A percentile compares a stretch with the other conserved stretches of the same genome.
Conservation (phyloP, 75 land plant species). For the Larix kaempferi region DNA sequence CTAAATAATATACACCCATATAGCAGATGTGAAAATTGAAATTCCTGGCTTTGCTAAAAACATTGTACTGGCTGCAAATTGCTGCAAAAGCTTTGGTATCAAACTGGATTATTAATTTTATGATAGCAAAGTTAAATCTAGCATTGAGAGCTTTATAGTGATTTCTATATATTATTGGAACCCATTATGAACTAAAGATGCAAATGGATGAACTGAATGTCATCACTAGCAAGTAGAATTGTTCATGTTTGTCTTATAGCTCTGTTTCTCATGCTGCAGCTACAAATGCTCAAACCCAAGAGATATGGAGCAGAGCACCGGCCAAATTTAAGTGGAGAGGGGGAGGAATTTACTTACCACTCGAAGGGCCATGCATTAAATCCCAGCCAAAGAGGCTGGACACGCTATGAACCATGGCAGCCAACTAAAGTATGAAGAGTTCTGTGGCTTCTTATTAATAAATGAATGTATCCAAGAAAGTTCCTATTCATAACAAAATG, state of each 20-base stretch:
- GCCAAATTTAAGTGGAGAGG: conserved; percentile 79
- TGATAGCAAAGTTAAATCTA: neutral
- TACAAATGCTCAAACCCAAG: conserved; percentile 74
- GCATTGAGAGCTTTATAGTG: neutral
- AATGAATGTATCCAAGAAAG: too few species aligned
- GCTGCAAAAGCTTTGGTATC: too few species aligned
- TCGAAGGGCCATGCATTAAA: conserved; percentile 89
- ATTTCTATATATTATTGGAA: neutral
- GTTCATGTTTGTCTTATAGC: neutral
- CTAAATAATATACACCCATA: too few species aligned
- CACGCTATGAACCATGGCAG: conserved; percentile 91
- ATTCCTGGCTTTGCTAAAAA: too few species aligned
- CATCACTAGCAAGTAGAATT: neutral
- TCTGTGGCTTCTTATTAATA: too few species aligned
- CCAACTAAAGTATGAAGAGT: conserved; percentile 29
- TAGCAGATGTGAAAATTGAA: too few species aligned
- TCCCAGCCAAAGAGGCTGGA: conserved; percentile 88
- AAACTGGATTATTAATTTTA: too few species aligned
- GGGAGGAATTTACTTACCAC: conserved; percentile 80
- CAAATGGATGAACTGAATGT: too few species aligned
- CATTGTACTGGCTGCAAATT: too few species aligned
- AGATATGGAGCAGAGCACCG: conserved; percentile 84
- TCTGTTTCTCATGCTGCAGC: conserved; percentile 32
- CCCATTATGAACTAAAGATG: neutral
- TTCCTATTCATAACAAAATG: too few species aligned